These are phyloP conservation scores for Chrysanthemum makinoi DNA, from an alignment of 129 eudicot genomes.

Conservation along the genomic window DNA sequence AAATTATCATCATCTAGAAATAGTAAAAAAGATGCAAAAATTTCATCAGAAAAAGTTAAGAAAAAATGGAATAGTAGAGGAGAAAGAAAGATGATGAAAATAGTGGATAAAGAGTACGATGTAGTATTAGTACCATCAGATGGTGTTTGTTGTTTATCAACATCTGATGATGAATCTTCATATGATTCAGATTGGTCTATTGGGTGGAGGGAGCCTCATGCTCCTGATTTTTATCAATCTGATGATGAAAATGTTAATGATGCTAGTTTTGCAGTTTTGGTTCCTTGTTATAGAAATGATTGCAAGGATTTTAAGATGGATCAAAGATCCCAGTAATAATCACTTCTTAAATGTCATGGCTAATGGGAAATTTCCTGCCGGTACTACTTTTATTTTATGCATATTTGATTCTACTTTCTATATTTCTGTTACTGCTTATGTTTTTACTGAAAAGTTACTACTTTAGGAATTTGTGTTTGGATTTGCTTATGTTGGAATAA, in stretches of 20 bases:
- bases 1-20: constrained; percentile 41
- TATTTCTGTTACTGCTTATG: constrained; percentile 1
- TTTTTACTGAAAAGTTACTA: too few species aligned
- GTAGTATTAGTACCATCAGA: constrained; percentile 78
- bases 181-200: constrained; percentile 93
- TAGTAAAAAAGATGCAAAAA: constrained; percentile 38
- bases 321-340: constrained; percentile 26
- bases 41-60: constrained; percentile 44
- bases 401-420: constrained; percentile 7
- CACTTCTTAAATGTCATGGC: constrained; percentile 49
- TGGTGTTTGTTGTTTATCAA: constrained; percentile 72
- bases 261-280: constrained; percentile 82
- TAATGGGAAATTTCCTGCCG: constrained; percentile 49
- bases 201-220: constrained; percentile 93
- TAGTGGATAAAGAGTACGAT: constrained; percentile 70
- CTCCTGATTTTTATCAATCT: constrained; percentile 72
- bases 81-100: constrained; percentile 51
- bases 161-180: constrained; percentile 70
- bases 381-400: constrained; percentile 37
- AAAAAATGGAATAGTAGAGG: constrained; percentile 79
- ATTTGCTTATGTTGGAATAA: too few species aligned
- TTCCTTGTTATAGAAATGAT: constrained; percentile 80
- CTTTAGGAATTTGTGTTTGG: too few species aligned
- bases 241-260: constrained; percentile 48
- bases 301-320: constrained; percentile 33